Conservation (phyloP, 305 asterid genomes). For the Fraxinus nigra region DNA sequence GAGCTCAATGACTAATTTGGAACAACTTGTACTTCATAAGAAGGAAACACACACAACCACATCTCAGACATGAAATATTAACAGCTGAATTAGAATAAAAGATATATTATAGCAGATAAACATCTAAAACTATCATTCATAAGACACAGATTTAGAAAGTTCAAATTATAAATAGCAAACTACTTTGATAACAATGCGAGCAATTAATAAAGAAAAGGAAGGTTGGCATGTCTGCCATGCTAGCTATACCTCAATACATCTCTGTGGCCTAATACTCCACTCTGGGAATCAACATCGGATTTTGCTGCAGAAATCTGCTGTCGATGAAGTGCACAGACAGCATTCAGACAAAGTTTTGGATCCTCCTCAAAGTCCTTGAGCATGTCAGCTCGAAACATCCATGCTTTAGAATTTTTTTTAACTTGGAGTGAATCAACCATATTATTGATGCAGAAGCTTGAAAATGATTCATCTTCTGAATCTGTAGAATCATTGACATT, state of each 20-base stretch:
- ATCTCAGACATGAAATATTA: background rate
- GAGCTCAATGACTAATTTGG: background rate
- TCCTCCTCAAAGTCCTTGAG: slow-evolving; percentile 25
- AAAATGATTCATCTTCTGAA: slow-evolving; percentile 32
- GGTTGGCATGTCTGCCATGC: background rate
- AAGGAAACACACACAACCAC: background rate
- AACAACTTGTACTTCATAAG: background rate
- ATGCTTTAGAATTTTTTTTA: slow-evolving; percentile 3
- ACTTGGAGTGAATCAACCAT: slow-evolving; percentile 8
- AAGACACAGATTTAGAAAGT: background rate
- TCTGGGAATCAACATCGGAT: background rate
- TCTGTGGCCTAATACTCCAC: slow-evolving; percentile 18
- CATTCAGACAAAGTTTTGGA: slow-evolving; percentile 40
- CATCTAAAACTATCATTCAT: background rate
- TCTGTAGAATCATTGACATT: slow-evolving; percentile 25
- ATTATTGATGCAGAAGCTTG: slow-evolving; percentile 16
- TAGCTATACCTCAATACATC: slow-evolving; percentile 32
- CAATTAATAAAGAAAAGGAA: background rate
- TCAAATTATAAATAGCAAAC: background rate
- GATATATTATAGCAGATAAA: background rate
- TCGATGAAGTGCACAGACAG: slow-evolving; percentile 45
- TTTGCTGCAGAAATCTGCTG: slow-evolving; percentile 18
- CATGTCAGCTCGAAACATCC: slow-evolving; percentile 32
- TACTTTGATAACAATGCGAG: background rate
- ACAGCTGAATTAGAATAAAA: background rate